Conservation (phyloP, 306 rosid species). For the Cucumis melo region DNA sequence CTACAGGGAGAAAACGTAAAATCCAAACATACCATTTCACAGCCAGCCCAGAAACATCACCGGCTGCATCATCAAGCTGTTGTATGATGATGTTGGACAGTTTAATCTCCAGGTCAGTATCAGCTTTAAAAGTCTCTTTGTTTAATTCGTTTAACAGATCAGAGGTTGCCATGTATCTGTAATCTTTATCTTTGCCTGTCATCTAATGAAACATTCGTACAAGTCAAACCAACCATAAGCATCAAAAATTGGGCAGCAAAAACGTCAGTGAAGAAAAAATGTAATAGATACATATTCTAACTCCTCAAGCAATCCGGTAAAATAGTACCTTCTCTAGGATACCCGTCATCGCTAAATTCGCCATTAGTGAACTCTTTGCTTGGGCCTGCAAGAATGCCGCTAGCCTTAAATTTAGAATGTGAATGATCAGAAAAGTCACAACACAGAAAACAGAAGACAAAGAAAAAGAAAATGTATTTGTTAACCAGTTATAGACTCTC, state of each 20-base stretch:
- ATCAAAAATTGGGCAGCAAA: not conserved
- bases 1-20: not conserved
- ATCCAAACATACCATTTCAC: slow-evolving; percentile 55
- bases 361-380: slow-evolving; percentile 23
- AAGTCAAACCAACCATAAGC: slow-evolving; percentile 3
- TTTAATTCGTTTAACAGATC: slow-evolving; percentile 72
- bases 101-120: slow-evolving; percentile 60
- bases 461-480: not conserved
- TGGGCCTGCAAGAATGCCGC: not conserved
- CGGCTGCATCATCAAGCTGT: slow-evolving; percentile 91
- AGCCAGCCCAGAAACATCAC: slow-evolving; percentile 88
- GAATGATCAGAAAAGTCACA: slow-evolving; percentile 3
- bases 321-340: slow-evolving; percentile 69
- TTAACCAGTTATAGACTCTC: not conserved
- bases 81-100: slow-evolving; percentile 64
- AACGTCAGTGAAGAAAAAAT: not conserved
- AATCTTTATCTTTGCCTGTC: slow-evolving; percentile 95
- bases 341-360: slow-evolving; percentile 56
- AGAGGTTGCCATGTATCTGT: slow-evolving; percentile 90
- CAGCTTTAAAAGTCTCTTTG: slow-evolving; percentile 58
- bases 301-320: not conserved
- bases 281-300: not conserved
- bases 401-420: not conserved
- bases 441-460: not conserved
- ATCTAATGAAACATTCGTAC: slow-evolving; percentile 33